phyloP scores from a whole-genome alignment of 331 rosid genomes.

The Telfairia occidentalis region DNA sequence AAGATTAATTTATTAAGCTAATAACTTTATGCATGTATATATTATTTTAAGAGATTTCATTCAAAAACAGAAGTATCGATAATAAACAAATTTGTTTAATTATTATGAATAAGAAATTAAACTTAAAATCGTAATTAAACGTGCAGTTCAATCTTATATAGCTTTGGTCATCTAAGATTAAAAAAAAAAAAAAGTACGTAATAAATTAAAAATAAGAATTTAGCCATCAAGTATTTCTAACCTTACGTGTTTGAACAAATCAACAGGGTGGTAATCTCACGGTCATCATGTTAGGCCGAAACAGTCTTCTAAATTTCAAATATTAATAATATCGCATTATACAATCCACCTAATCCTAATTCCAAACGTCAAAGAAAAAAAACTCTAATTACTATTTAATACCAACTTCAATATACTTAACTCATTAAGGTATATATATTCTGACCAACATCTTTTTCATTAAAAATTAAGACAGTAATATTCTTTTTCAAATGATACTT shows the following conservation, averaged over 20 bases:
- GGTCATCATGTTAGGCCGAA: background rate
- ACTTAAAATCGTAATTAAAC: background rate
- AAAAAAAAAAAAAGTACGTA: too few relatives aligned
- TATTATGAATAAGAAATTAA: background rate
- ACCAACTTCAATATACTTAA: too few relatives aligned
- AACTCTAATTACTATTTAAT: too few relatives aligned
- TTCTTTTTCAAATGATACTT: too few relatives aligned
- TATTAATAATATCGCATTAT: background rate
- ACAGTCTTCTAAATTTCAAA: background rate
- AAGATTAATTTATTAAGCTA: too few relatives aligned
- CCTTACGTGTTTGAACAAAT: background rate
- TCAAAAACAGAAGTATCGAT: background rate
- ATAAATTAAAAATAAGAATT: too few relatives aligned
- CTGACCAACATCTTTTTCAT: background rate
- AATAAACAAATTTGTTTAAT: background rate
- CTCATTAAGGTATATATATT: too few relatives aligned
- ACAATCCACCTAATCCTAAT: background rate
- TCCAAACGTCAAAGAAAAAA: too few relatives aligned
- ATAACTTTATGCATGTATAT: too few relatives aligned
- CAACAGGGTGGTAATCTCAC: background rate
- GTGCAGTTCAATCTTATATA: background rate
- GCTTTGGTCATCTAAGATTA: background rate
- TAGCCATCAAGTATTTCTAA: background rate
- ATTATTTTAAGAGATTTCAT: too few relatives aligned
- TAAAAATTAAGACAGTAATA: background rate